These are phyloP conservation scores for Begonia fuchsioides DNA, from an alignment of 306 rosid genomes.

Conservation along the genomic window DNA sequence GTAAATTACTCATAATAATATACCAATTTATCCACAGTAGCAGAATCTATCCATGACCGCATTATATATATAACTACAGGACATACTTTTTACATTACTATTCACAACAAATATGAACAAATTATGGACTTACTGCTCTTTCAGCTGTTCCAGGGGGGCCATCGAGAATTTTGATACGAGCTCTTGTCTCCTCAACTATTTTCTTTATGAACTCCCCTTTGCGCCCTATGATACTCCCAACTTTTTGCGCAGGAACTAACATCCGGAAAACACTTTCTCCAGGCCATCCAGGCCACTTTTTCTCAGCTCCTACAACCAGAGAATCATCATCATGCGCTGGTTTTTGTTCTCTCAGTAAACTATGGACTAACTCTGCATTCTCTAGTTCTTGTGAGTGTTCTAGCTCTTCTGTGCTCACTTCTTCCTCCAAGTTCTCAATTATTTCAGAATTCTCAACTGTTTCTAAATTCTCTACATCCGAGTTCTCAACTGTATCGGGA, in stretches of 20 bases:
- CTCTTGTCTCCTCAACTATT: constrained; percentile 83
- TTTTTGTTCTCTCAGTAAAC: constrained; percentile 21
- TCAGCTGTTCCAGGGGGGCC: constrained; percentile 96
- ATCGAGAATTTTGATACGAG: constrained; percentile 92
- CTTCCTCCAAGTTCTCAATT: constrained; percentile 4
- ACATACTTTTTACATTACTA: too few relatives aligned
- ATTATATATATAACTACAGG: too few relatives aligned
- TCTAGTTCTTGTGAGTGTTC: constrained; percentile 14
- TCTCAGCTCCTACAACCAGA: constrained; percentile 47
- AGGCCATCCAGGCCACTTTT: constrained; percentile 99
- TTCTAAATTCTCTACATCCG: constrained; percentile 10
- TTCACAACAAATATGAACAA: neutral
- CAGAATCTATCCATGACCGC: too few relatives aligned
- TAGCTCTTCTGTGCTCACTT: constrained; percentile 7
- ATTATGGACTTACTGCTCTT: constrained; percentile 72
- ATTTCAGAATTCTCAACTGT: constrained; percentile 6
- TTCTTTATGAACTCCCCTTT: constrained; percentile 91
- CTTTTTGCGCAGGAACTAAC: constrained; percentile 93
- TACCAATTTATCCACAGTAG: too few relatives aligned
- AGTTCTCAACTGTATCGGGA: too few relatives aligned
- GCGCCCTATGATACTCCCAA: constrained; percentile 96
- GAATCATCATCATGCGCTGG: constrained; percentile 31
- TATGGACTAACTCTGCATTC: constrained; percentile 17
- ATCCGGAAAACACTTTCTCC: constrained; percentile 94
- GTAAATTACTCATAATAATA: too few relatives aligned